phyloP scores from a whole-genome alignment of 73 alveolate species.

The Paramecium octaurelia region DNA sequence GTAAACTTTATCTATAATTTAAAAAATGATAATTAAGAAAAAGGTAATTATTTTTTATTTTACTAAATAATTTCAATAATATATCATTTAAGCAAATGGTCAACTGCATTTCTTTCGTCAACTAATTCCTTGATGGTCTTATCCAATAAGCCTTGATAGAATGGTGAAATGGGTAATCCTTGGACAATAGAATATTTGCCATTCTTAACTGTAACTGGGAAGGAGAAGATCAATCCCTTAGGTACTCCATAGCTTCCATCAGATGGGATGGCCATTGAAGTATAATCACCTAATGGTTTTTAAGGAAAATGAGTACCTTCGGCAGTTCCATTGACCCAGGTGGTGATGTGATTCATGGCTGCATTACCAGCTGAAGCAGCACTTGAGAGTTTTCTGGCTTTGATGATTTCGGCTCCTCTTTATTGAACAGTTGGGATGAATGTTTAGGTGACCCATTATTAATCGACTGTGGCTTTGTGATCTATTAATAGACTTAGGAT shows the following conservation, averaged over 20 bases:
- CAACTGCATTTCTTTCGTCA: constrained; percentile 80
- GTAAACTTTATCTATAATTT: neutral
- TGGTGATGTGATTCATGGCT: constrained; percentile 96
- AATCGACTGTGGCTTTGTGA: constrained; percentile 62
- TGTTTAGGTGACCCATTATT: constrained; percentile 72
- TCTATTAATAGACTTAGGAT: neutral
- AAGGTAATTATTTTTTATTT: neutral
- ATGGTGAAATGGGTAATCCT: constrained; percentile 76
- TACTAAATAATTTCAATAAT: neutral
- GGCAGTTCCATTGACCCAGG: constrained; percentile 92
- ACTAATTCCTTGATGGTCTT: constrained; percentile 78
- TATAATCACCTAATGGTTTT: constrained; percentile 72
- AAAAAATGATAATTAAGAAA: neutral
- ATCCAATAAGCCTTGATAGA: constrained; percentile 68
- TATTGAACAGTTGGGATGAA: constrained; percentile 94
- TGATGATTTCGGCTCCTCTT: constrained; percentile 97
- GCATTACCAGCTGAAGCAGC: constrained; percentile 99
- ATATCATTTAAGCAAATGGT: constrained; percentile 62
- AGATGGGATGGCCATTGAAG: constrained; percentile 89
- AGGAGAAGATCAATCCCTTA: constrained; percentile 88
- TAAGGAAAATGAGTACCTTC: neutral
- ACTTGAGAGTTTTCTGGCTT: constrained; percentile 90
- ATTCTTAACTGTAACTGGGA: constrained; percentile 79
- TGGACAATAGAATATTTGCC: constrained; percentile 78
- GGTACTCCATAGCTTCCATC: constrained; percentile 90